A percentile compares a stretch with the other conserved stretches of the same genome.
phyloP scores from a whole-genome alignment of 306 rosid genomes.

The Corylus heterophylla region DNA sequence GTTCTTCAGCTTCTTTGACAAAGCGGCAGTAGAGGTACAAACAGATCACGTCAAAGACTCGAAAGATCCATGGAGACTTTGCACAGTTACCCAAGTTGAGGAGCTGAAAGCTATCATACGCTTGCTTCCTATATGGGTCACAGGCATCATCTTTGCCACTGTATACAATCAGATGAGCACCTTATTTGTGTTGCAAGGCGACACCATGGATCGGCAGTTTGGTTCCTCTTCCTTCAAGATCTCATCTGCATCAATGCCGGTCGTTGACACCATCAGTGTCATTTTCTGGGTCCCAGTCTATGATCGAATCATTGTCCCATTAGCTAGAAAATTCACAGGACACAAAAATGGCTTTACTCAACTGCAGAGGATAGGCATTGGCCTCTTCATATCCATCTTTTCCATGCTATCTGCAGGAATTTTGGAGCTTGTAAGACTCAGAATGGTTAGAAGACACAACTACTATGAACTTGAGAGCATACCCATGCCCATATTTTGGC shows the following conservation, averaged over 20 bases:
- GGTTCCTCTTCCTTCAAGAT: constrained; percentile 51
- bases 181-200: constrained; percentile 75
- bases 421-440: constrained; percentile 45
- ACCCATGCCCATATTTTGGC: constrained; percentile 54
- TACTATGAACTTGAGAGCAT: constrained; percentile 31
- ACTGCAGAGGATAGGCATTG: constrained; percentile 58
- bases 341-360: constrained; percentile 49
- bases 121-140: constrained; percentile 89
- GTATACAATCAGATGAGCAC: constrained; percentile 82
- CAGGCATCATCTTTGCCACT: constrained; percentile 72
- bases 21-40: constrained; percentile 66
- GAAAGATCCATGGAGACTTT: constrained; percentile 66
- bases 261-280: constrained; percentile 79
- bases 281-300: constrained; percentile 86
- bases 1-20: constrained; percentile 75
- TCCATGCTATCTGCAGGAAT: constrained; percentile 43
- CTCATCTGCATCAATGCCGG: constrained; percentile 68
- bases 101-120: constrained; percentile 75
- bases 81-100: constrained; percentile 95
- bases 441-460: constrained; percentile 34
- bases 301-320: constrained; percentile 59
- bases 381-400: constrained; percentile 49
- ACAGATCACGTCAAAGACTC: constrained; percentile 42
- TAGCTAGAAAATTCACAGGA: constrained; percentile 44
- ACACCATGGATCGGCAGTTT: constrained; percentile 50